A percentile compares a stretch with the other conserved stretches of the same genome.
phyloP scores from a whole-genome alignment of 257 asterid genomes.

The Solanum phureja region DNA sequence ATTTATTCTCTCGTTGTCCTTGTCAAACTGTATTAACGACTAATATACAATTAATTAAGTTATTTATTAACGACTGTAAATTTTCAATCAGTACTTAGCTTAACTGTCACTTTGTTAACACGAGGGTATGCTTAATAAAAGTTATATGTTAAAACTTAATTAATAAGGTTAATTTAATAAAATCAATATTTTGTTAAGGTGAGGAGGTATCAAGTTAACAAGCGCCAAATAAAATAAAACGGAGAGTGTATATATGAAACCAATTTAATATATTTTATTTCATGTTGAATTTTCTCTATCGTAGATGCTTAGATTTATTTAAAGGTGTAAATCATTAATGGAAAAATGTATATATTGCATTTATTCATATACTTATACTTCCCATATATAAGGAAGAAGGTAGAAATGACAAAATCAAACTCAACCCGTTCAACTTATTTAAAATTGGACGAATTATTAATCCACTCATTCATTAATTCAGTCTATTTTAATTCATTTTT shows the following conservation, averaged over 20 bases:
- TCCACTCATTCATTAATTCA: rapidly evolving
- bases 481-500: too few species aligned
- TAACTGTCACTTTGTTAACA: neutral
- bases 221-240: too few species aligned
- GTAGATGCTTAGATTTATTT: neutral
- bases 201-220: neutral
- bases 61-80: neutral
- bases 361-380: neutral
- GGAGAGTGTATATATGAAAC: neutral
- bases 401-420: too few species aligned
- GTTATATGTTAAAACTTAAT: too few species aligned
- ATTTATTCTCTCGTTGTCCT: neutral
- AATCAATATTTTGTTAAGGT: too few species aligned
- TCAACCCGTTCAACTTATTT: too few species aligned
- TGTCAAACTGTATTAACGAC: neutral
- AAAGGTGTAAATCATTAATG: neutral
- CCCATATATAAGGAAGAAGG: neutral
- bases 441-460: too few species aligned
- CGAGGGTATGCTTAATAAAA: too few species aligned
- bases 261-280: neutral
- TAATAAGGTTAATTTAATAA: too few species aligned
- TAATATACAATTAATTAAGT: neutral
- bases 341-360: neutral
- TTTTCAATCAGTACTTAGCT: neutral
- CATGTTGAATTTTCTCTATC: neutral